Conservation (phyloP, 768 basidiomycete genomes). For the Gloeopeniophorella convolvens region DNA sequence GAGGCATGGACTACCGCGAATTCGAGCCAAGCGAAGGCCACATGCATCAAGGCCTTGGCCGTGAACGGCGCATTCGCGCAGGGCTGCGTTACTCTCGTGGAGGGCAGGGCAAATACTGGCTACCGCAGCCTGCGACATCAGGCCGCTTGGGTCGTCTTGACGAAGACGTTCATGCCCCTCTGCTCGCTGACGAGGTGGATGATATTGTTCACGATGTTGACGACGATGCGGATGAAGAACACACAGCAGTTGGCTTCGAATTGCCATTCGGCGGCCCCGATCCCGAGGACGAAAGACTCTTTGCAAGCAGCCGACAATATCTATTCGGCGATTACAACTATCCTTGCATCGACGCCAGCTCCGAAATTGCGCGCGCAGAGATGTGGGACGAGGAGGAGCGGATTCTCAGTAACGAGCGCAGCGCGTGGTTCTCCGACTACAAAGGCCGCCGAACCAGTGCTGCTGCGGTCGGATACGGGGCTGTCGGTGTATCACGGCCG, state of each 20-base stretch:
- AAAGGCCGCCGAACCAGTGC: conserved; percentile 30
- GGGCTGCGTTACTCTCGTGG: conserved; percentile 88
- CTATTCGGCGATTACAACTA: conserved; percentile 91
- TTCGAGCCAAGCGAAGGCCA: conserved; percentile 95
- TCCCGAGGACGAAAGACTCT: conserved; percentile 70
- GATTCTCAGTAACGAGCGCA: conserved; percentile 66
- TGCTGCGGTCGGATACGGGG: conserved; percentile 52
- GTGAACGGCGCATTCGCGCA: conserved; percentile 83
- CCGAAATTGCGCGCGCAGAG: conserved; percentile 53
- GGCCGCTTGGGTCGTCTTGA: conserved; percentile 36
- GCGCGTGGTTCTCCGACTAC: conserved; percentile 64
- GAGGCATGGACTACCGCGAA: conserved; percentile 91
- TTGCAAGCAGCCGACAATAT: conserved; percentile 65
- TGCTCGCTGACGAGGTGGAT: conserved; percentile 57
- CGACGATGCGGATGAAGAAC: conserved; percentile 47
- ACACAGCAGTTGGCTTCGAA: conserved; percentile 41
- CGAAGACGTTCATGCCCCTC: conserved; percentile 67
- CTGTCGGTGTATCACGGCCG: conserved; percentile 30
- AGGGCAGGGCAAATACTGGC: conserved; percentile 94
- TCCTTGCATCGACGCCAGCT: conserved; percentile 82
- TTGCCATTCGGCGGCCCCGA: conserved; percentile 66
- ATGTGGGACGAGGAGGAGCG: conserved; percentile 87
- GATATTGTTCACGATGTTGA: conserved; percentile 62
- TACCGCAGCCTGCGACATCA: conserved; percentile 56
- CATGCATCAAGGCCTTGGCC: conserved; percentile 83